Evolutionary conservation across 345 rosid species (phyloP).

Genomic region (Hirschfeldia incana): DNA sequence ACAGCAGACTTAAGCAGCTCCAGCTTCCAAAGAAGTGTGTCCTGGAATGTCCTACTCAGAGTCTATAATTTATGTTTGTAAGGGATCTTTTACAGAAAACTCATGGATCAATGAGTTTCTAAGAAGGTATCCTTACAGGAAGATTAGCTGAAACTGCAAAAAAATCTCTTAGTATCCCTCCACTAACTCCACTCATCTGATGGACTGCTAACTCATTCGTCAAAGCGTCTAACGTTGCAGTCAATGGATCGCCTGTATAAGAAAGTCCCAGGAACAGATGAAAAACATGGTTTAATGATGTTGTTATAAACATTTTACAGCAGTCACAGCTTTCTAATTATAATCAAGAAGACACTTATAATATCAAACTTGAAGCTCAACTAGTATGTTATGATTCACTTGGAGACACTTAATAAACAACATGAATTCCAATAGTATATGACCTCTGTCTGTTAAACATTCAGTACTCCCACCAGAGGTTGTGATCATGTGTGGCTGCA

Average conservation of each 20-base stretch:
- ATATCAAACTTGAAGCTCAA: too few species aligned
- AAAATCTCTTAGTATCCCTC: constrained; percentile 39
- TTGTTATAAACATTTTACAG: neutral
- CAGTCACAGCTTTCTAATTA: neutral
- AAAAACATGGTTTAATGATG: neutral
- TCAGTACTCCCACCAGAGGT: constrained; percentile 43
- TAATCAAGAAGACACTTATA: neutral
- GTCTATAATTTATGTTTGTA: constrained; percentile 43
- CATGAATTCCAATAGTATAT: constrained; percentile 32
- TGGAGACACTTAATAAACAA: neutral
- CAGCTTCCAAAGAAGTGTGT: constrained; percentile 78
- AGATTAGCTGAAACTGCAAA: constrained; percentile 40
- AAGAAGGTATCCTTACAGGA: constrained; percentile 36
- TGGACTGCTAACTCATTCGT: constrained; percentile 39
- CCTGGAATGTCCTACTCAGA: constrained; percentile 51
- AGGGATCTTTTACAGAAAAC: neutral
- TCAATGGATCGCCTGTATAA: constrained; percentile 42
- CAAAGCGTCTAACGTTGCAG: constrained; percentile 38
- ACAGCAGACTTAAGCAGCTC: constrained; percentile 55
- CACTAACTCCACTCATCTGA: constrained; percentile 15
- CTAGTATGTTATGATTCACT: neutral
- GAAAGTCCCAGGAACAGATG: neutral
- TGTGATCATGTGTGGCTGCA: constrained; percentile 49
- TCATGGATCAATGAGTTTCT: neutral
- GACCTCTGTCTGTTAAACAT: constrained; percentile 43